Evolutionary conservation across 768 basidiomycete genomes (phyloP), one percentile per base, ranked within the genome.

Genomic region (Collybia sordida): DNA sequence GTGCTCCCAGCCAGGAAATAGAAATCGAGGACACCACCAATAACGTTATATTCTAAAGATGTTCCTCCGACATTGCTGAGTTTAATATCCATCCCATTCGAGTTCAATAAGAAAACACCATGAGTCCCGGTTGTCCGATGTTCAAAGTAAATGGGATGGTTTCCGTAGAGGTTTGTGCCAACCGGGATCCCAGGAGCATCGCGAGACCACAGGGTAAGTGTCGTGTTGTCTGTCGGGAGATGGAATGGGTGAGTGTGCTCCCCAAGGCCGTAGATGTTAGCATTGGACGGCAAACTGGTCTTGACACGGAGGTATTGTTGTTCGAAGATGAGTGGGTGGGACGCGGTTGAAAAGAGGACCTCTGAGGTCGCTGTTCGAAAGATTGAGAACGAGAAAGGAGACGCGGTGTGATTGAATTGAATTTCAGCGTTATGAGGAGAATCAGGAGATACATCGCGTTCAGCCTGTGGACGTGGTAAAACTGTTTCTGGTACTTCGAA

Each of bases 221-320:
- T 77, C 15, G 72, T 74, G 53, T 79, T 76, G 49, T 71, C 64
- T 0, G 72, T 66, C 7, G 73, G 63, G 22, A 88, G 78, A 15
- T 77, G 80, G 76, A 88, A 88, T 0, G 78, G 58, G 51, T 86
- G 77, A 3, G 82, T 81, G 61, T 86, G 83, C 56, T 87, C 86
- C n/a, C 89, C 88, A 8, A 90, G 73, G 2, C 90, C 90, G 60
- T 88, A 90, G 48, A 90, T 78, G 64, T 90, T 89, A 21, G 88
- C 78, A 37, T 78, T 64, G 3, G 63, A 45, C 0, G 86, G 83
- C 0, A 91, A 64, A 39, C 60, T 63, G 15, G 86, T 86, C 61
- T 86, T 84, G 54, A 91, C 68, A 45, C 87, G 84, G 12, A 91
- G 72, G 61, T 86, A 91, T 64, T 90, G 88, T 1, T 85, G 79